Evolutionary conservation across 129 eudicot genomes (phyloP).

Genomic region (Pulicaria dysenterica): DNA sequence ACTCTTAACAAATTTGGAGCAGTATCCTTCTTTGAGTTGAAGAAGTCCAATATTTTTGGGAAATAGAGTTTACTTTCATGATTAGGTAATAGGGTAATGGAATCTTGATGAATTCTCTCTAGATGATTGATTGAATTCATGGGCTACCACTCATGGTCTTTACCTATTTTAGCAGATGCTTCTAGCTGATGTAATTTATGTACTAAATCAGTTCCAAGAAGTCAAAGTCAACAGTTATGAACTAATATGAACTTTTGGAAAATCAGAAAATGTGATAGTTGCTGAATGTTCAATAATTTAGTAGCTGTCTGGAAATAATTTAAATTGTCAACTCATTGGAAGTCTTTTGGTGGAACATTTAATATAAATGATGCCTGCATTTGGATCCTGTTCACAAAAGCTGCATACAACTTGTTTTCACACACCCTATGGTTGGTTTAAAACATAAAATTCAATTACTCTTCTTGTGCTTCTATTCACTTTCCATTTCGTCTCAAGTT

Average conservation of each 20-base stretch:
- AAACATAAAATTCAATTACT: neutral
- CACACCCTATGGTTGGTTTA: neutral
- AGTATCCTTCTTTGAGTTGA: neutral
- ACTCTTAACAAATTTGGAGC: neutral
- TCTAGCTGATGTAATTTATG: neutral
- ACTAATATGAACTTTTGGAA: conserved; percentile 9
- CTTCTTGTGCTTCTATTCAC: neutral
- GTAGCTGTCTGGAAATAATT: neutral
- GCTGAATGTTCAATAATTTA: conserved; percentile 12
- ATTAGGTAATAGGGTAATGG: conserved; percentile 3
- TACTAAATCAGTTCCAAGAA: conserved; percentile 1
- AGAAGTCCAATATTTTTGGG: neutral
- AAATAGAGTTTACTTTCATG: neutral
- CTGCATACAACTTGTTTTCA: neutral
- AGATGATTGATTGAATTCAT: neutral
- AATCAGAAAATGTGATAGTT: conserved; percentile 12
- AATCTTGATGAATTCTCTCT: conserved; percentile 14
- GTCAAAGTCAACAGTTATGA: conserved; percentile 34
- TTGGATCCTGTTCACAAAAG: conserved; percentile 2
- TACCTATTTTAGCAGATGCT: neutral
- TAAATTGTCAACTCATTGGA: conserved; percentile 11
- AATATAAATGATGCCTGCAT: conserved; percentile 5
- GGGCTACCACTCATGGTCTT: neutral
- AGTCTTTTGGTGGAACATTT: conserved; percentile 5
- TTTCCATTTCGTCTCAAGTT: neutral